Conservation (phyloP, 345 rosid genomes). For the Aurinia saxatilis region DNA sequence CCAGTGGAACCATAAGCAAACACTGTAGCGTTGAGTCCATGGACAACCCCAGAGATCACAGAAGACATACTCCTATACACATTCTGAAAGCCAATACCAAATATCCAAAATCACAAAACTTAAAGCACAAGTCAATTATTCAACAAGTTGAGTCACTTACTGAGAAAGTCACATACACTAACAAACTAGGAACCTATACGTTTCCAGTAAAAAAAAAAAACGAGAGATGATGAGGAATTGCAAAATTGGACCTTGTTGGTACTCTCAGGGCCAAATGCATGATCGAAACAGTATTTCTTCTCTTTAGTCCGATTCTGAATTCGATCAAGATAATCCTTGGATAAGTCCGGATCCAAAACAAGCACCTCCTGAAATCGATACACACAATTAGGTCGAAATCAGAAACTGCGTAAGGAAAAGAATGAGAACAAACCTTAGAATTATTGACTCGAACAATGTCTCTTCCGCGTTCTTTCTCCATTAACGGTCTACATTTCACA, state of each 20-base stretch:
- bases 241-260: conserved; percentile 40
- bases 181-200: background rate
- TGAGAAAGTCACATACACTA: background rate
- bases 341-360: conserved; percentile 78
- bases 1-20: conserved; percentile 98
- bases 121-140: conserved; percentile 12
- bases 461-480: conserved; percentile 57
- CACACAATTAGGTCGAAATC: conserved; percentile 16
- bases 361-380: conserved; percentile 53
- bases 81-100: conserved; percentile 36
- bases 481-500: conserved; percentile 73
- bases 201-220: background rate
- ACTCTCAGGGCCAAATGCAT: conserved; percentile 62
- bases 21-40: conserved; percentile 88
- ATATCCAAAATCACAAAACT: conserved; percentile 13
- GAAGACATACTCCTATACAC: conserved; percentile 65
- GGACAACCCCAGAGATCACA: conserved; percentile 74
- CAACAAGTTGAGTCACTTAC: conserved; percentile 1
- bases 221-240: conserved; percentile 26
- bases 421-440: conserved; percentile 66
- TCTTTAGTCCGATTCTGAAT: conserved; percentile 79
- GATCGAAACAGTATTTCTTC: conserved; percentile 79
- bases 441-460: conserved; percentile 68
- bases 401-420: background rate
- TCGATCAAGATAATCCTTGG: conserved; percentile 79